Conservation (phyloP, 495 filamentous ascomycete genomes). For the Penicillium psychrofluorescens region DNA sequence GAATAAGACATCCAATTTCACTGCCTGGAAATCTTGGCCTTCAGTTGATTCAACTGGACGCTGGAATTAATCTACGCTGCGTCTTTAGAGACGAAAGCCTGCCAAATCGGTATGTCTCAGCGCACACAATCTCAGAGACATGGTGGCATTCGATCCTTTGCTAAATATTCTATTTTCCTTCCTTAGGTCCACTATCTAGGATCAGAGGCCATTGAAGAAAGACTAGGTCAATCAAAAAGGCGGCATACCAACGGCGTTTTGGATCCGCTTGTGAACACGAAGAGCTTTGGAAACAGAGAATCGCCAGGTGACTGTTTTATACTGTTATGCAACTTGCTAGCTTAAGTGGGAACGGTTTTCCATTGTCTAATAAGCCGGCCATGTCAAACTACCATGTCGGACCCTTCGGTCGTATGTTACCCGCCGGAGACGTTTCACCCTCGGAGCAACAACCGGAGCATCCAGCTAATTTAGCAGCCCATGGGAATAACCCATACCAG, state of each 20-base stretch:
- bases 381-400: slow-evolving; percentile 42
- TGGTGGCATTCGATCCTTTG: neutral
- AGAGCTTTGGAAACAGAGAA: neutral
- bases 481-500: slow-evolving; percentile 37
- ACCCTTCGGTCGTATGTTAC: slow-evolving; percentile 45
- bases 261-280: neutral
- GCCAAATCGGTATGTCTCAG: neutral
- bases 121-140: neutral
- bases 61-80: neutral
- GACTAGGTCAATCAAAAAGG: no score
- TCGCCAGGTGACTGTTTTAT: neutral
- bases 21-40: neutral
- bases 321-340: slow-evolving; percentile 4
- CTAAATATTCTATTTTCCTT: neutral
- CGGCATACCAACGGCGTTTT: no score
- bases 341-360: slow-evolving; percentile 2
- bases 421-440: slow-evolving; percentile 21
- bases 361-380: slow-evolving; percentile 6
- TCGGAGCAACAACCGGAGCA: slow-evolving; percentile 23
- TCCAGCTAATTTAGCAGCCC: slow-evolving; percentile 28
- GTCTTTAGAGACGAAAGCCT: neutral
- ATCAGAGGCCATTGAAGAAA: neutral
- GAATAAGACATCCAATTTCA: no score
- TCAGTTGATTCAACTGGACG: neutral
- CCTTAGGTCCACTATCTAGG: neutral